Evolutionary conservation across 371 early-diverging fungal species (phyloP).

Genomic region (Funneliformis caledonium): DNA sequence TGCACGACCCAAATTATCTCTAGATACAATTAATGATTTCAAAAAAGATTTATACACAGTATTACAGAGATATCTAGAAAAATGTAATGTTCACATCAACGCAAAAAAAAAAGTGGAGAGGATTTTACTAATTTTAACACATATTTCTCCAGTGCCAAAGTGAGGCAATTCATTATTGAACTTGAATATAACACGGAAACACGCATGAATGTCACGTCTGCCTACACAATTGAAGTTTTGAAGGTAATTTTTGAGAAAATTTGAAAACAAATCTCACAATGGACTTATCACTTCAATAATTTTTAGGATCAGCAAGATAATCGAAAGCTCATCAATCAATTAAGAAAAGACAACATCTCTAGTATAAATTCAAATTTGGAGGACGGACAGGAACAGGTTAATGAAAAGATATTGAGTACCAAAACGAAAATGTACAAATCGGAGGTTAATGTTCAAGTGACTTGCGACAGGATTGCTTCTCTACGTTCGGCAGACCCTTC

Average conservation of each 20-base stretch:
- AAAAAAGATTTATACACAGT: conserved; percentile 18
- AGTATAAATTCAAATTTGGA: too few species aligned
- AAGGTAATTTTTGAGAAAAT: background rate
- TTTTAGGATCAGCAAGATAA: too few species aligned
- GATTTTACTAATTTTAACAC: conserved; percentile 19
- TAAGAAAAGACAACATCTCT: too few species aligned
- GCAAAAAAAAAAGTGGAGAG: conserved; percentile 14
- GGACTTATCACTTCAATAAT: too few species aligned
- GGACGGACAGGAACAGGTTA: background rate
- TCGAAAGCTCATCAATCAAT: too few species aligned
- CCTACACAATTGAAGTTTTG: background rate
- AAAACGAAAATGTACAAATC: conserved; percentile 3
- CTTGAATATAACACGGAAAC: too few species aligned
- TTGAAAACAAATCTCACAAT: too few species aligned
- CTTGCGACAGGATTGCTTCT: conserved; percentile 15
- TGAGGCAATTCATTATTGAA: too few species aligned
- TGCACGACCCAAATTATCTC: conserved; percentile 10
- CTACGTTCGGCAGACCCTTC: conserved; percentile 1
- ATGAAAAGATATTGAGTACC: conserved; percentile 7
- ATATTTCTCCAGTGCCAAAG: background rate
- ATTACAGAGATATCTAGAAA: background rate
- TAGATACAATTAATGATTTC: background rate
- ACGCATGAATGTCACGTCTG: too few species aligned
- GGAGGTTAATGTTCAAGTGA: conserved; percentile 6
- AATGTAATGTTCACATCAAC: background rate